Conservation (phyloP, 164 flowering plant genomes). For the Taxillus chinensis region DNA sequence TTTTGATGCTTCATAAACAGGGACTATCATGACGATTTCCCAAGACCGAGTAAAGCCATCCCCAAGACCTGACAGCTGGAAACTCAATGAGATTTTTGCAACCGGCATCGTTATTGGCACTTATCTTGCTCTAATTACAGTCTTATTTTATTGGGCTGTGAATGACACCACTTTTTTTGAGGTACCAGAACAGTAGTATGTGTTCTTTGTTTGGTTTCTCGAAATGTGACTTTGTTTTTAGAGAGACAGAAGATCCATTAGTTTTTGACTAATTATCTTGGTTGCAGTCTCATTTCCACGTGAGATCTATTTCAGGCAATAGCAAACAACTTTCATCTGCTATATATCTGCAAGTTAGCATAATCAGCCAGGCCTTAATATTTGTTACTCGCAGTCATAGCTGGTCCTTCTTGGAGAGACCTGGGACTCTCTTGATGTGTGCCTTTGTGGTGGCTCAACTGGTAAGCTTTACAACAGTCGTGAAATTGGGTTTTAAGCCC, state of each 20-base stretch:
- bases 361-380: constrained; percentile 70
- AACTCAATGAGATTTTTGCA: constrained; percentile 75
- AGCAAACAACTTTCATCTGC: constrained; percentile 52
- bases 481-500: too few species aligned
- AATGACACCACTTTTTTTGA: constrained; percentile 56
- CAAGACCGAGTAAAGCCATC: constrained; percentile 83
- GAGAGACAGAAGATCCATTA: not conserved
- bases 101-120: constrained; percentile 81
- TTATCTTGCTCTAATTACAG: constrained; percentile 76
- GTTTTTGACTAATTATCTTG: constrained; percentile 4
- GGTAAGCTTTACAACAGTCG: constrained; percentile 28
- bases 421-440: constrained; percentile 63
- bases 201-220: not conserved
- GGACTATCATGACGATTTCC: constrained; percentile 87
- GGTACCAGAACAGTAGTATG: constrained; percentile 30
- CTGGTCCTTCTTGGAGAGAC: constrained; percentile 76
- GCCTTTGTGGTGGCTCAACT: constrained; percentile 88
- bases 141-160: constrained; percentile 67
- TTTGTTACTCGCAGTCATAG: constrained; percentile 74
- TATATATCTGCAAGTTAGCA: constrained; percentile 66
- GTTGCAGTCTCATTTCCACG: constrained; percentile 43
- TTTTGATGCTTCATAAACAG: constrained; percentile 21
- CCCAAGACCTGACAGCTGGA: constrained; percentile 84
- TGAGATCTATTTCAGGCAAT: constrained; percentile 35
- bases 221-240: not conserved